phyloP scores from a whole-genome alignment of 148 eudicot species.

The Dianthus caryophyllus region DNA sequence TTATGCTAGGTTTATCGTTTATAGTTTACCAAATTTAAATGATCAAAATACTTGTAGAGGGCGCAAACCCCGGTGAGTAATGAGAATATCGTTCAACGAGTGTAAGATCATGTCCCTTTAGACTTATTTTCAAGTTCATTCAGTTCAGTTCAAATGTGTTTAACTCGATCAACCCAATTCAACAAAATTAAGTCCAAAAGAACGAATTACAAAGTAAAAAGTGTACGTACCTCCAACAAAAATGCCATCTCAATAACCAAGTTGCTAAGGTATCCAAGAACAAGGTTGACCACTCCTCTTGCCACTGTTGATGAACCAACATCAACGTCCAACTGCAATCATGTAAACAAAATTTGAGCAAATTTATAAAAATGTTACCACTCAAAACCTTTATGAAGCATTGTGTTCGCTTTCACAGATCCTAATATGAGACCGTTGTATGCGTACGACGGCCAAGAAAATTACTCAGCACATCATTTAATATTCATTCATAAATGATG shows the following conservation, averaged over 20 bases:
- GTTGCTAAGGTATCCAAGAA: constrained; percentile 61
- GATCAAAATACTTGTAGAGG: background rate
- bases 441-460: too few species aligned
- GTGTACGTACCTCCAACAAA: constrained; percentile 50
- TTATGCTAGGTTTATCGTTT: background rate
- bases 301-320: constrained; percentile 72
- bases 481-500: too few species aligned
- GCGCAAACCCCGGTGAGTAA: background rate
- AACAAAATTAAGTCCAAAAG: too few species aligned
- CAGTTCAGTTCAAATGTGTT: too few species aligned
- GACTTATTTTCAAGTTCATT: too few species aligned
- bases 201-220: background rate
- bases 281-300: constrained; percentile 66
- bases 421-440: too few species aligned
- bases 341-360: constrained; percentile 6
- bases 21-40: too few species aligned
- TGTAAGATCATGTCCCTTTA: too few species aligned
- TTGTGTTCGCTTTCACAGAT: too few species aligned
- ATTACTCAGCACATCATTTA: too few species aligned
- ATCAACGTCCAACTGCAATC: constrained; percentile 54
- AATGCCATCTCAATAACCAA: constrained; percentile 67
- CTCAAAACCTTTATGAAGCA: too few species aligned
- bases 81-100: background rate
- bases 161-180: too few species aligned
- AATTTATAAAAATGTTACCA: background rate